These are phyloP conservation scores for Daedaleopsis nitida DNA, from an alignment of 768 basidiomycete species.

Conservation along the genomic window DNA sequence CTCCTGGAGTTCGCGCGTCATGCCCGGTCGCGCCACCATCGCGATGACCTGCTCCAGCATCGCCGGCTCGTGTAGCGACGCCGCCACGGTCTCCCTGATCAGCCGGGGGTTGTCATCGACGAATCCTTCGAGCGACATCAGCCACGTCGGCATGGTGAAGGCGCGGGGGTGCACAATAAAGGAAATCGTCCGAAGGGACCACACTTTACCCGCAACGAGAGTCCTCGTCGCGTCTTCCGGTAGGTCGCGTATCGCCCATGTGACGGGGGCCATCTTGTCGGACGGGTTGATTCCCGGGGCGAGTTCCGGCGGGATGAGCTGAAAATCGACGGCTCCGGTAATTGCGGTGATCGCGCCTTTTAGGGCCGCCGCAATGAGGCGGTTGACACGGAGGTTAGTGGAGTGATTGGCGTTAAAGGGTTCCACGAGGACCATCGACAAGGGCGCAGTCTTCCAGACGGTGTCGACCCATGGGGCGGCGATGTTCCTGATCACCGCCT, in stretches of 20 bases:
- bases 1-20: too few species aligned
- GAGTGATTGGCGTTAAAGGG: background rate
- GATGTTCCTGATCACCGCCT: background rate
- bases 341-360: background rate
- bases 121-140: background rate
- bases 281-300: background rate
- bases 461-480: background rate
- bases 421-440: background rate
- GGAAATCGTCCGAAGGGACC: background rate
- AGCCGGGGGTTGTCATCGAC: background rate
- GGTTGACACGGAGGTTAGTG: background rate
- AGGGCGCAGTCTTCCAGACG: background rate
- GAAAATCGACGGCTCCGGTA: background rate
- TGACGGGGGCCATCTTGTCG: background rate
- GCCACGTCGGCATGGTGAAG: background rate
- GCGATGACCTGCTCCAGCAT: too few species aligned
- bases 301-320: background rate
- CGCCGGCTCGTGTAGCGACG: too few species aligned
- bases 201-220: background rate
- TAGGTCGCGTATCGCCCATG: background rate
- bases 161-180: background rate
- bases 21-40: too few species aligned
- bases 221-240: background rate
- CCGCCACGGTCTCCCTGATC: too few species aligned
- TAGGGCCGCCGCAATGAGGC: background rate